Percentiles rank a stretch among this genome's conserved stretches.
Evolutionary conservation across 1,284 basidiomycete species (phyloP).

Genomic region (Tilletia indica): DNA sequence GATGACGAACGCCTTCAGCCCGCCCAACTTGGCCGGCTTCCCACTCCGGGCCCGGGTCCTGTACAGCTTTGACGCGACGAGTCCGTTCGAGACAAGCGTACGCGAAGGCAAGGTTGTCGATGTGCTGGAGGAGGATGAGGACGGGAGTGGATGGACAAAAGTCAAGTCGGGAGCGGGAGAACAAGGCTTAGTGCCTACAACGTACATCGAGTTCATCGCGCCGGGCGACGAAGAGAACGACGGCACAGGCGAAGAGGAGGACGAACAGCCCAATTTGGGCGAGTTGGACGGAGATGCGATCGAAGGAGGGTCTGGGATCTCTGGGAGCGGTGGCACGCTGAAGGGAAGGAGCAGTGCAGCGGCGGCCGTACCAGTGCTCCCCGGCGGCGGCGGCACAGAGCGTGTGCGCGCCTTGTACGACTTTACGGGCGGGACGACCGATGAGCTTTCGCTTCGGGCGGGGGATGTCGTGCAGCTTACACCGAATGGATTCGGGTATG

Average conservation of each 20-base stretch:
- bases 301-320: not conserved
- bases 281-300: not conserved
- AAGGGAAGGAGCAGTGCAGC: conserved; percentile 1
- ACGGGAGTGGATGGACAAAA: conserved; percentile 39
- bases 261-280: conserved; percentile 10
- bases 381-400: not conserved
- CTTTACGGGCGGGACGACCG: conserved; percentile 25
- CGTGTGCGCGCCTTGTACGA: conserved; percentile 36
- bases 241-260: not conserved
- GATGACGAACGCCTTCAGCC: not conserved
- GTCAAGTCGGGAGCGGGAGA: conserved; percentile 19
- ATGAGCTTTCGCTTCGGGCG: conserved; percentile 29
- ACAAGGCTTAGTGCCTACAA: conserved; percentile 38
- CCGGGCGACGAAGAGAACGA: not conserved
- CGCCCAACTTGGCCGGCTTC: not conserved
- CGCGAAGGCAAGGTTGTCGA: conserved; percentile 33
- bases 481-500: conserved; percentile 30
- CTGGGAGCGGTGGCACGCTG: not conserved
- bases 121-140: conserved; percentile 37
- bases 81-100: conserved; percentile 38
- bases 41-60: conserved; percentile 19
- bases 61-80: conserved; percentile 37
- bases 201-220: conserved; percentile 28
- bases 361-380: not conserved
- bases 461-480: conserved; percentile 36